phyloP scores from a whole-genome alignment of 805 yeast species.

The Hemisphaericaspora nanyangensis region DNA sequence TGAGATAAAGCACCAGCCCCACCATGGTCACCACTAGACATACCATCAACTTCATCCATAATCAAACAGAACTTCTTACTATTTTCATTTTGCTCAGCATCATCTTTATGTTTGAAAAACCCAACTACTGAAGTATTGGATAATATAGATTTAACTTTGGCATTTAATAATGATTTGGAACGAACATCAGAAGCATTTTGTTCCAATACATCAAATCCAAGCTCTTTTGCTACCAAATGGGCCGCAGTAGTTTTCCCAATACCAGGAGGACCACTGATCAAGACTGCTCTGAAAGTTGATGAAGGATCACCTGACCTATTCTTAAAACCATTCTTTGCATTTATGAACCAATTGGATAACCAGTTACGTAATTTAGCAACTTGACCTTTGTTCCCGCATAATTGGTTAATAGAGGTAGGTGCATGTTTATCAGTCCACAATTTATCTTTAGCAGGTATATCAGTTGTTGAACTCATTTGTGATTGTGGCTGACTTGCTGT shows the following conservation, averaged over 20 bases:
- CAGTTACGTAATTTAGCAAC: constrained; percentile 65
- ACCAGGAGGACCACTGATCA: constrained; percentile 87
- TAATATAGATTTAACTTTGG: constrained; percentile 64
- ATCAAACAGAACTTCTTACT: constrained; percentile 70
- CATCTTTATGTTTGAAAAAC: constrained; percentile 47
- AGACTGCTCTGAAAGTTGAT: constrained; percentile 72
- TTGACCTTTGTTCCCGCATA: constrained; percentile 87
- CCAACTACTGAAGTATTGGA: constrained; percentile 84
- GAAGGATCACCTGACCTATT: constrained; percentile 46
- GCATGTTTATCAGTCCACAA: constrained; percentile 95
- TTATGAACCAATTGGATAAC: constrained; percentile 72
- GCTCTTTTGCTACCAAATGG: constrained; percentile 61
- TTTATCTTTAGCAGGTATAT: constrained; percentile 52
- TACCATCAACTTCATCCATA: constrained; percentile 99
- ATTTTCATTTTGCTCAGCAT: constrained; percentile 27
- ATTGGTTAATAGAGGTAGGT: constrained; percentile 67
- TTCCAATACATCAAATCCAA: constrained; percentile 73
- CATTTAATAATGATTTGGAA: constrained; percentile 71
- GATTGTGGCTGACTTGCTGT: background rate
- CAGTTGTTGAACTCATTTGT: constrained; percentile 13
- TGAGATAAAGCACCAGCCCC: constrained; percentile 94
- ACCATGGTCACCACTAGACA: constrained; percentile 98
- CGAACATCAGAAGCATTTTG: constrained; percentile 88
- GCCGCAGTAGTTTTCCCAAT: constrained; percentile 84
- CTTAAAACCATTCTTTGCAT: constrained; percentile 53